Evolutionary conservation across 1,139 yeast genomes (phyloP).

Genomic region (Blastobotrys apis): DNA sequence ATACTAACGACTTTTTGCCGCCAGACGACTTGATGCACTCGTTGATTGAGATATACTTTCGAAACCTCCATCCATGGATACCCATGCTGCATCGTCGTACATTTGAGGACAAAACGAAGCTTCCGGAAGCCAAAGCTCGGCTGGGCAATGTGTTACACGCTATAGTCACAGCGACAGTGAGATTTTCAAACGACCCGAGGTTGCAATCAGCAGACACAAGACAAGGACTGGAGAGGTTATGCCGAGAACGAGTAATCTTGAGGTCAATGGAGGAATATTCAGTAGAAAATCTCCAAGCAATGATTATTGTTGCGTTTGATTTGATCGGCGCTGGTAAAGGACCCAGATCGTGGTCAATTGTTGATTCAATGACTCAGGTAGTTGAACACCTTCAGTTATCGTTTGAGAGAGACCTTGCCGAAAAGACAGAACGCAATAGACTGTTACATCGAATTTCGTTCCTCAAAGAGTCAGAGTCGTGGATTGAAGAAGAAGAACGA

Average conservation of each 20-base stretch:
- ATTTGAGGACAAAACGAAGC: conserved; percentile 13
- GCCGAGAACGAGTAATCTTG: conserved; percentile 21
- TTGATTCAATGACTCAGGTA: conserved; percentile 21
- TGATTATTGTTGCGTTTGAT: conserved; percentile 26
- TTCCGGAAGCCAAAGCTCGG: conserved; percentile 3
- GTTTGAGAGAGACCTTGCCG: conserved; percentile 19
- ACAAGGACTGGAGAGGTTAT: conserved; percentile 14
- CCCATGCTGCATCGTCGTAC: conserved; percentile 20
- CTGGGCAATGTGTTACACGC: conserved; percentile 20
- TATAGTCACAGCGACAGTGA: conserved; percentile 21
- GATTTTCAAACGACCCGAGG: conserved; percentile 13
- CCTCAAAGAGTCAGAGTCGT: conserved; percentile 16
- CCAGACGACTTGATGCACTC: conserved; percentile 14
- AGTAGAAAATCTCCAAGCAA: conserved; percentile 26
- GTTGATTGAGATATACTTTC: conserved; percentile 17
- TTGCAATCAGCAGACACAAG: conserved; percentile 9
- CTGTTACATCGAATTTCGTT: conserved; percentile 19
- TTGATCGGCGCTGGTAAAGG: conserved; percentile 27
- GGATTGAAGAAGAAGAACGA: conserved; percentile 24
- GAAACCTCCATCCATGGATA: conserved; percentile 22
- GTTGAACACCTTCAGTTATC: conserved; percentile 23
- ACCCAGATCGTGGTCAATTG: conserved; percentile 24
- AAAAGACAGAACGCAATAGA: not conserved
- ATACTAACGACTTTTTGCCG: conserved; percentile 9
- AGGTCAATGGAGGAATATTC: conserved; percentile 23